These are phyloP conservation scores for Ammopiptanthus mongolicus DNA, from an alignment of 306 rosid genomes.

Conservation along the genomic window DNA sequence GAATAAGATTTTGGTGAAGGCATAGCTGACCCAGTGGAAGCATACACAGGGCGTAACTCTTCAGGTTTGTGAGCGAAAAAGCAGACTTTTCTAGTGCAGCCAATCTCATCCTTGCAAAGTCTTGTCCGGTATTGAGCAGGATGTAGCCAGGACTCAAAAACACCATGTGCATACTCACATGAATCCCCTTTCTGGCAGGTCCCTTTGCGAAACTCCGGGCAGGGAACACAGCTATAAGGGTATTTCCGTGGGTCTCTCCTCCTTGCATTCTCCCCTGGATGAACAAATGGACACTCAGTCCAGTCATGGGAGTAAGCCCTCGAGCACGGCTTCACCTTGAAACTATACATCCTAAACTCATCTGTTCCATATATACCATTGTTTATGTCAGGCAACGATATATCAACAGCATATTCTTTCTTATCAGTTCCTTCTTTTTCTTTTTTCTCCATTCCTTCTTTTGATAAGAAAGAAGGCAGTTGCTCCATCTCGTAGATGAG, in stretches of 20 bases:
- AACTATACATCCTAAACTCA: conserved; percentile 93
- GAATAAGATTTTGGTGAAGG: conserved; percentile 84
- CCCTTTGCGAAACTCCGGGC: conserved; percentile 96
- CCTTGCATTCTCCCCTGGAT: conserved; percentile 98
- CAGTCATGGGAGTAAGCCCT: conserved; percentile 99
- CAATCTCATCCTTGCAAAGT: conserved; percentile 96
- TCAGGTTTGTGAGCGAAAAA: conserved; percentile 94
- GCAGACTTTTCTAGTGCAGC: conserved; percentile 86
- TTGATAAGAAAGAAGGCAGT: conserved; percentile 21
- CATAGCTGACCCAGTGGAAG: conserved; percentile 95
- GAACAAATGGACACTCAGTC: conserved; percentile 99
- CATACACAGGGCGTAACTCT: conserved; percentile 88
- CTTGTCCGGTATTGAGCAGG: conserved; percentile 97
- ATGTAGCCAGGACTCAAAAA: conserved; percentile 98
- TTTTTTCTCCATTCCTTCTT: conserved; percentile 59
- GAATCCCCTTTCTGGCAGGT: conserved; percentile 82
- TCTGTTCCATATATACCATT: conserved; percentile 78
- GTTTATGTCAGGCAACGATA: conserved; percentile 91
- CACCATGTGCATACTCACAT: conserved; percentile 97
- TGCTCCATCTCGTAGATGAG: conserved; percentile 40
- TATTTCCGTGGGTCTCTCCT: conserved; percentile 96
- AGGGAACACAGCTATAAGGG: conserved; percentile 97
- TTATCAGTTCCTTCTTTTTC: conserved; percentile 70
- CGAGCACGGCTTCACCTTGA: conserved; percentile 99
- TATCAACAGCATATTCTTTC: conserved; percentile 88